Base-by-base conservation (phyloP, 116 monocot genomes). In the Dioscorea cayenensis region DNA sequence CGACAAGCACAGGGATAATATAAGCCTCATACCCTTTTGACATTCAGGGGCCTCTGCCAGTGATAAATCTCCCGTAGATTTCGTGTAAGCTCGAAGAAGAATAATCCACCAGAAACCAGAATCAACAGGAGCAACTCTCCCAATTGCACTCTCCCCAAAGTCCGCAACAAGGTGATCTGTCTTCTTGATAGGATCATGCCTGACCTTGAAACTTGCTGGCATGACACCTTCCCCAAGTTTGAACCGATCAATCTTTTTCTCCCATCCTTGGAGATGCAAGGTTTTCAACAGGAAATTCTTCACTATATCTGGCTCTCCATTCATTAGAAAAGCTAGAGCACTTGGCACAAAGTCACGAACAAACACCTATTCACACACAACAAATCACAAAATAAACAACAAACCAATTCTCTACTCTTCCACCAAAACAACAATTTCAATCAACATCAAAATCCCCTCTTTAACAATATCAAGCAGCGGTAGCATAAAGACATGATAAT, bases 51-150 rank as follows among this genome's bases (percentile, higher is more conserved):
- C 72, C 51, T 88, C 88, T 17, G 84, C 61, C n/a, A 88, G 61
- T 18, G 82, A 73, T 10, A 68, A 4, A 77, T 88, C 88, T 5
- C 84, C 88, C 0, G 88, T 88, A 16, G 83, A 87, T 70, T 78
- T 88, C 50, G 88, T 84, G 70, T 88, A 88, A 13, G 88, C 88
- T 50, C 84, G 75, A 14, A 88, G 84, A 62, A 88, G 84, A 68
- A 88, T 77, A 60, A 88, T 88, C 88, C 88, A 88, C 88, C 88
- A 88, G 68, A 88, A 88, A 7, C 88, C 88, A 36, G 88, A 88
- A 72, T 88, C 88, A 12, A 88, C 84, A 0, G 88, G 84, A 38
- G 88, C 84, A 25, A 88, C 88, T 64, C 84, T 77, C 28, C 88
- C 88, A 27, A 88, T 88, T 14, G 88, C 88, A 68, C 81, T 84